Conservation (phyloP, 192 early-diverging fungal genomes). For the Spizellomyces punctatus region DNA sequence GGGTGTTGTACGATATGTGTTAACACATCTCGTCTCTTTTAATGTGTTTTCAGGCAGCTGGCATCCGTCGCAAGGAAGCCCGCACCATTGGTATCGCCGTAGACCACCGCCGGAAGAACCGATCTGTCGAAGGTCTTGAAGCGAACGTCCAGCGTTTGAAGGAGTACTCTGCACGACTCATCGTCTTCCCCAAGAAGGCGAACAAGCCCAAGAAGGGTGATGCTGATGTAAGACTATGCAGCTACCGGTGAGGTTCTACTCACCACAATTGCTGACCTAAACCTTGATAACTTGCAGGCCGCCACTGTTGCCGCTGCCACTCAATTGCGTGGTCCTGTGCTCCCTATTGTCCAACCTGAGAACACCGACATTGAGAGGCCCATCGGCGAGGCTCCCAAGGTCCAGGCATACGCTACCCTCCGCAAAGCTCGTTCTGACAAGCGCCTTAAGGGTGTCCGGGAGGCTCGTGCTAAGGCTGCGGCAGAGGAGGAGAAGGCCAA, state of each 20-base stretch:
- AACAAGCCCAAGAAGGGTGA: conserved; percentile 86
- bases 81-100: conserved; percentile 93
- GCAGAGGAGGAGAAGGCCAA: conserved; percentile 85
- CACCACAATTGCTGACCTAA: conserved; percentile 16
- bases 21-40: too few relatives aligned
- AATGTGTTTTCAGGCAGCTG: conserved; percentile 67
- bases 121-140: conserved; percentile 90
- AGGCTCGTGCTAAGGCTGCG: conserved; percentile 75
- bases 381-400: conserved; percentile 38
- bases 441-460: conserved; percentile 75
- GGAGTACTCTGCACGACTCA: conserved; percentile 91
- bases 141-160: conserved; percentile 92
- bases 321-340: conserved; percentile 66
- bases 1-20: too few relatives aligned
- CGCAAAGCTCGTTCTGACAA: conserved; percentile 78
- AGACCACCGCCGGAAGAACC: conserved; percentile 95
- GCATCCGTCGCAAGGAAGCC: conserved; percentile 91
- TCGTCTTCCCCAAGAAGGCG: conserved; percentile 95
- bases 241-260: not conserved
- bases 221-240: conserved; percentile 45
- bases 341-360: conserved; percentile 67
- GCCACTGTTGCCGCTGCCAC: conserved; percentile 58
- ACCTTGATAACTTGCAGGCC: conserved; percentile 31
- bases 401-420: conserved; percentile 65
- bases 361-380: conserved; percentile 40